Base-by-base conservation (phyloP, 202 grass and related monocot species). In the Saccharum hybrid region DNA sequence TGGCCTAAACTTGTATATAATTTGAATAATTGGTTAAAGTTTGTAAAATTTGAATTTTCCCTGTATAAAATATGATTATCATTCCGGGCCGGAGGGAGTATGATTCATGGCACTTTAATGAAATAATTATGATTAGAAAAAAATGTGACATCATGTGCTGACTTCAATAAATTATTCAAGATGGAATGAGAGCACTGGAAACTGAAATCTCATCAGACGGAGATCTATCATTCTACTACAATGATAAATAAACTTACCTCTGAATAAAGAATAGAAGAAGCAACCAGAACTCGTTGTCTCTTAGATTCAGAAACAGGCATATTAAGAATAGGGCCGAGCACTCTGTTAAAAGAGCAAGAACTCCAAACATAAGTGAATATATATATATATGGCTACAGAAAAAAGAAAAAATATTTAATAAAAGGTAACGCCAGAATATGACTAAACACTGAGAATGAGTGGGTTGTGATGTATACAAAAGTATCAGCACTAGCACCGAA, bases 231-330 rank as follows among this genome's bases (percentile, higher is more conserved):
- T 75, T 69, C 8, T 46, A 77, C 1, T 3, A 33, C 10, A 66
- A 66, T 61, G 49, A 10, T 43, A 86, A 43, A 71, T 60, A 64
- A 85, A 90, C 82, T 90, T 61, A 99, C 96, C 93, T 99, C 96
- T 18, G 93, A 96, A 87, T 96, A 99, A 64, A 99, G 86, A 81
- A 99, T 90, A 83, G 89, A 96, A 68, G 89, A 99, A 86, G 96
- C 93, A 84, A 96, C 96, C 84, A 99, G 72, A 77, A 96, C 96
- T 71, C 96, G 87, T 57, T 99, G 96, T 86, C 96, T 92, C 89
- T 96, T 99, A 10, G 96, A 92, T 87, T 99, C 96, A 62, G 82
- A 80, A 80, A 99, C 92, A 66, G 96, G 96, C 91, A 92, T 99
- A 89, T 99, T 99, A 48, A 99, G 81, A 81, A 96, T 88, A 75